phyloP scores from a whole-genome alignment of 1,284 basidiomycete genomes.

The Caloboletus inedulis region DNA sequence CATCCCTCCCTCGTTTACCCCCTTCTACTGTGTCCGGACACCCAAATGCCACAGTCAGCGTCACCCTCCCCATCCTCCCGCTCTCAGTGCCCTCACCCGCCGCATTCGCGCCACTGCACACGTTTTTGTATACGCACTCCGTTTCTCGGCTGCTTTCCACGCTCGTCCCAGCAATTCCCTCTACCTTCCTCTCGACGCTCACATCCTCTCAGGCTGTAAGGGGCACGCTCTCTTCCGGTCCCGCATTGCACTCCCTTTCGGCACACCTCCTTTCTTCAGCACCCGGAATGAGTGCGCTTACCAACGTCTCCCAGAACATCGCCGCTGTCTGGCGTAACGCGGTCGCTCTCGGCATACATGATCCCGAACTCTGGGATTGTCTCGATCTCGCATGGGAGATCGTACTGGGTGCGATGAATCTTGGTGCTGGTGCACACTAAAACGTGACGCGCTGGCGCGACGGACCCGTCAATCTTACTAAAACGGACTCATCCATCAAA shows the following conservation, averaged over 20 bases:
- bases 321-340: slow-evolving; percentile 74
- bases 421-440: slow-evolving; percentile 43
- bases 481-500: slow-evolving; percentile 22
- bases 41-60: slow-evolving; percentile 33
- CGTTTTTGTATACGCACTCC: slow-evolving; percentile 64
- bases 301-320: slow-evolving; percentile 56
- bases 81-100: slow-evolving; percentile 64
- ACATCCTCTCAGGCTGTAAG: slow-evolving; percentile 43
- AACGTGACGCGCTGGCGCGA: slow-evolving; percentile 21
- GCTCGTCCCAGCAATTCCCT: slow-evolving; percentile 56
- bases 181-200: slow-evolving; percentile 48
- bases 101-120: slow-evolving; percentile 61
- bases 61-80: slow-evolving; percentile 61
- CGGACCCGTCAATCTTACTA: slow-evolving; percentile 15
- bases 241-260: slow-evolving; percentile 50
- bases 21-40: slow-evolving; percentile 32
- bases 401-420: slow-evolving; percentile 61
- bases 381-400: slow-evolving; percentile 72
- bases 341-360: slow-evolving; percentile 63
- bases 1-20: slow-evolving; percentile 53
- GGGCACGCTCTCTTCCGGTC: slow-evolving; percentile 44
- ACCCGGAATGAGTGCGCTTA: slow-evolving; percentile 45
- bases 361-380: slow-evolving; percentile 64
- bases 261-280: slow-evolving; percentile 44
- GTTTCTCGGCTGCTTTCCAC: slow-evolving; percentile 48